Conservation (phyloP, 257 asterid genomes). For the Datura wrightii region DNA sequence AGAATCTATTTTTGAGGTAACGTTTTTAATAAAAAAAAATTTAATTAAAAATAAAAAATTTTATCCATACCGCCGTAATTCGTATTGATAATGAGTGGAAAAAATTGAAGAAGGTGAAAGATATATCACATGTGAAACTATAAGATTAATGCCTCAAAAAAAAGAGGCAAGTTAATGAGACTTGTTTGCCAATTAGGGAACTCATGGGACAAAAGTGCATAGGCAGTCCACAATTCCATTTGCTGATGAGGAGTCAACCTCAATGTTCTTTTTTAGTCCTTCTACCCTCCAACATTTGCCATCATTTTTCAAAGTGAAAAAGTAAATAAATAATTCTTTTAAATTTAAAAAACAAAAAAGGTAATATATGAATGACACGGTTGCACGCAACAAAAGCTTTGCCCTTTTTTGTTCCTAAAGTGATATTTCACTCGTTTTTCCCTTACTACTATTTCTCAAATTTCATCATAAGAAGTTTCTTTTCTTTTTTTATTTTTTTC, state of each 20-base stretch:
- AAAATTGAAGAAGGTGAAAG: background rate
- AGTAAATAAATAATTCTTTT: background rate
- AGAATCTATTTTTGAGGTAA: fast-evolving
- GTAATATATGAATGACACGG: slow-evolving; percentile 46
- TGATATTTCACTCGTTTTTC: slow-evolving; percentile 30
- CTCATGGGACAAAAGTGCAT: slow-evolving; percentile 69
- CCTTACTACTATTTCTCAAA: slow-evolving; percentile 8
- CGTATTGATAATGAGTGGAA: background rate
- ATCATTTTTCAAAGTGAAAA: slow-evolving; percentile 49
- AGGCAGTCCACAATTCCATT: slow-evolving; percentile 53
- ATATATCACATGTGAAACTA: slow-evolving; percentile 47
- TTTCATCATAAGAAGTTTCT: background rate
- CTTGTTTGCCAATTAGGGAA: slow-evolving; percentile 64
- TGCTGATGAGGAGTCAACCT: slow-evolving; percentile 66
- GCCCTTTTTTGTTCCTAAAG: slow-evolving; percentile 47
- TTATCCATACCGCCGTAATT: too few species aligned
- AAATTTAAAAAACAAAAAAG: background rate
- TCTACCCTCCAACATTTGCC: slow-evolving; percentile 61
- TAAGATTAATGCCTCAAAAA: slow-evolving; percentile 45
- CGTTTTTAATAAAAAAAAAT: background rate
- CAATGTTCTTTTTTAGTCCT: slow-evolving; percentile 58
- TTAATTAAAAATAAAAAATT: too few species aligned
- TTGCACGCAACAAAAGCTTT: slow-evolving; percentile 80
- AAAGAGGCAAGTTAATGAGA: slow-evolving; percentile 51
- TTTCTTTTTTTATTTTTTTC: background rate